These are phyloP conservation scores for Metarhizium brunneum DNA, from an alignment of 2,329 filamentous ascomycete species.

Conservation along the genomic window DNA sequence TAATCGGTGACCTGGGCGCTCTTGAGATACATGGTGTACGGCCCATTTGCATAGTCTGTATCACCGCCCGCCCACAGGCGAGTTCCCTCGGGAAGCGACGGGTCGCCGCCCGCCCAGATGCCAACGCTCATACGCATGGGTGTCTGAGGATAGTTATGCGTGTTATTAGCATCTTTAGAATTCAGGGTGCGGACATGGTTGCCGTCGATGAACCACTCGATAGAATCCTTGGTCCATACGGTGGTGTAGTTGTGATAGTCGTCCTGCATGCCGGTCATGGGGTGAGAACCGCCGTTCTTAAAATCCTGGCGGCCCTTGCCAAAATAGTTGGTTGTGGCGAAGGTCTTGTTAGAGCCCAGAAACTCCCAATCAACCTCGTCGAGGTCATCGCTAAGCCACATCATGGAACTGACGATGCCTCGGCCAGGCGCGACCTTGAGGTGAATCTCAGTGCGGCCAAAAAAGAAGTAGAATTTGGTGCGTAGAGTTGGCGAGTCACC, in stretches of 20 bases:
- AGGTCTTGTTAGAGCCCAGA: slow-evolving; percentile 54
- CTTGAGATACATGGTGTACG: slow-evolving; percentile 68
- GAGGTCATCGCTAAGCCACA: slow-evolving; percentile 73
- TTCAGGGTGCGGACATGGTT: slow-evolving; percentile 53
- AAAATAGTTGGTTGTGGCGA: slow-evolving; percentile 68
- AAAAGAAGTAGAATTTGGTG: slow-evolving; percentile 79
- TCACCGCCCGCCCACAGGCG: slow-evolving; percentile 62
- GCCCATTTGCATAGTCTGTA: slow-evolving; percentile 56
- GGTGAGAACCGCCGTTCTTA: slow-evolving; percentile 53
- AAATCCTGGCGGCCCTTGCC: slow-evolving; percentile 61
- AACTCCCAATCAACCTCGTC: slow-evolving; percentile 89
- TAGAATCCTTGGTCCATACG: slow-evolving; percentile 57
- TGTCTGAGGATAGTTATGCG: slow-evolving; percentile 63
- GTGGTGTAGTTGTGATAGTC: slow-evolving; percentile 70
- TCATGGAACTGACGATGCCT: slow-evolving; percentile 75
- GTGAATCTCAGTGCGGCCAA: slow-evolving; percentile 66
- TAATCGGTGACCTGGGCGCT: slow-evolving; percentile 46
- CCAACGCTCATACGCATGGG: slow-evolving; percentile 63
- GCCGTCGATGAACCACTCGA: slow-evolving; percentile 65
- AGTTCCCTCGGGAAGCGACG: slow-evolving; percentile 43
- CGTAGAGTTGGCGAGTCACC: slow-evolving; percentile 72
- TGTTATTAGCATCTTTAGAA: slow-evolving; percentile 51
- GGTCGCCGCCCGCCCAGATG: slow-evolving; percentile 56
- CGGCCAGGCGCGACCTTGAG: slow-evolving; percentile 67
- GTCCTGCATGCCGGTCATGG: slow-evolving; percentile 43